These are phyloP conservation scores for Metrosideros polymorpha DNA, from an alignment of 441 rosid genomes.

Conservation along the genomic window DNA sequence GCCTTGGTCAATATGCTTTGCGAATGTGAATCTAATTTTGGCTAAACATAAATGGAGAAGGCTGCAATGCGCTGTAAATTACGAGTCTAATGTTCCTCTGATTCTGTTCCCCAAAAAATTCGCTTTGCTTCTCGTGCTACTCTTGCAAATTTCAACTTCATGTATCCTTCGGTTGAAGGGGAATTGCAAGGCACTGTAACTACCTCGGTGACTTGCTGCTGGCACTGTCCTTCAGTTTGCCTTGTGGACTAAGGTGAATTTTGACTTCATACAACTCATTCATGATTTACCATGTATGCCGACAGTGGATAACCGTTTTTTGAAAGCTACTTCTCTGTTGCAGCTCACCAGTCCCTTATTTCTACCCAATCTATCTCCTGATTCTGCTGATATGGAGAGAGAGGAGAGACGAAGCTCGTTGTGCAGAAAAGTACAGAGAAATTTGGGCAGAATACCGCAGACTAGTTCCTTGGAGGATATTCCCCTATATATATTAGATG, in stretches of 20 bases:
- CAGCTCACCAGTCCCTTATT: constrained; percentile 82
- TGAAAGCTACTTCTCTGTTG: neutral
- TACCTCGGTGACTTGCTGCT: constrained; percentile 87
- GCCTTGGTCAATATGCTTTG: neutral
- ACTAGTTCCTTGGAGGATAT: constrained; percentile 88
- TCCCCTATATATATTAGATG: constrained; percentile 56
- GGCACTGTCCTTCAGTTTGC: constrained; percentile 84
- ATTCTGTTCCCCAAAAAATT: neutral
- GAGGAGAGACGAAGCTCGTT: constrained; percentile 79
- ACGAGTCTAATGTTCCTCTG: neutral
- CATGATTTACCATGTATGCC: neutral
- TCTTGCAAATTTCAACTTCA: neutral
- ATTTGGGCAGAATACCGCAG: constrained; percentile 69
- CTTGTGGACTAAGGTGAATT: constrained; percentile 73
- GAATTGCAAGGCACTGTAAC: constrained; percentile 91
- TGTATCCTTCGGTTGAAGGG: constrained; percentile 35
- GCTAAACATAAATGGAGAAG: neutral
- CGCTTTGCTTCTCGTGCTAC: neutral
- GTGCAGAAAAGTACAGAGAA: constrained; percentile 83
- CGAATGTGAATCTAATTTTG: neutral
- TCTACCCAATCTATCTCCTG: constrained; percentile 77
- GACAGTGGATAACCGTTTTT: neutral
- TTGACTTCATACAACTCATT: neutral
- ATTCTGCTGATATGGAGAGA: constrained; percentile 89
- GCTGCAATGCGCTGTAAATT: neutral